Evolutionary conservation across 345 rosid genomes (phyloP), one percentile per base, ranked within the genome.

Genomic region (Eutrema japonicum): DNA sequence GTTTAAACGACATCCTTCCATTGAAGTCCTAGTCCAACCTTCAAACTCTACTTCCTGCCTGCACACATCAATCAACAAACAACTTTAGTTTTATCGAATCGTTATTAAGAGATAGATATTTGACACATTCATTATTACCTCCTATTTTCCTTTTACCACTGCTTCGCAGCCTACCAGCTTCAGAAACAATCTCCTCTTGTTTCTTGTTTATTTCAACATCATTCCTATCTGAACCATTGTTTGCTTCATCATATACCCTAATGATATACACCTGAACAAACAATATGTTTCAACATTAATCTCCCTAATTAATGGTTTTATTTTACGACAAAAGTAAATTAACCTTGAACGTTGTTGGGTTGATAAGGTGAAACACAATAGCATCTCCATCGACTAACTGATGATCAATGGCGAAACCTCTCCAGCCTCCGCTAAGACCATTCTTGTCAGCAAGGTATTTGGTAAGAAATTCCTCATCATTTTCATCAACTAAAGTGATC

Each of bases 361-460:
- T 51, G 33, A 84, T 70, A 14, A 87, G 79, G 45, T 85, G 92
- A 81, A 91, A 91, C 38, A 87, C 81, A n/a, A 82, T 13, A 18
- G 64, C 88, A 78, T 91, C 95, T 33, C 92, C 88, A 51, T 83
- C 84, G 11, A 80, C 66, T 47, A 87, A 76, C 6, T 83, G 77
- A 48, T 85, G 90, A 51, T 78, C 85, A 70, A 79, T 63, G 26
- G 87, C 66, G 54, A 87, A 87, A 46, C 80, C 80, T 79, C 91
- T 85, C 92, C 54, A 88, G 37, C 92, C 92, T 33, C 73, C 92
- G 35, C 97, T 87, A 29, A 91, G 82, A 10, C 92, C 89, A 13
- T 33, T 56, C 79, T 87, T 91, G 18, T 16, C 78, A 5, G 65
- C 82, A 42, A 87, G 84, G 75, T 77, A 91, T 35, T 82, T 87